These are phyloP conservation scores for Eudorina sp. DNA, from an alignment of 139 green algal genomes.

Conservation along the genomic window DNA sequence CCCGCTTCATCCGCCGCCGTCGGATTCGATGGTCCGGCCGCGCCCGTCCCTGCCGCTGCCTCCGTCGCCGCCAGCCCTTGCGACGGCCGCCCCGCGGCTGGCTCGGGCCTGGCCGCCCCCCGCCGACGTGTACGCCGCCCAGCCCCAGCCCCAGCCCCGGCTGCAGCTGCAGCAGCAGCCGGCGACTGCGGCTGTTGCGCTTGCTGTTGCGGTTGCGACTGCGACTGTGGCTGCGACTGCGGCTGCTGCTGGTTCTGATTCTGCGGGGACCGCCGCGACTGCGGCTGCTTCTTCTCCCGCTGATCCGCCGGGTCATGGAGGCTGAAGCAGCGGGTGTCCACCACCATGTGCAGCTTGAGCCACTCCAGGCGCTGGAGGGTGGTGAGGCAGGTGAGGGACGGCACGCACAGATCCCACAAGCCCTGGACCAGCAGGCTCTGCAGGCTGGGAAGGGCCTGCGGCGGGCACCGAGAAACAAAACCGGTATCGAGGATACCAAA, in stretches of 20 bases:
- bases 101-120: neutral
- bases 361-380: constrained; percentile 27
- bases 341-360: constrained; percentile 42
- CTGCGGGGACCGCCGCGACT: neutral
- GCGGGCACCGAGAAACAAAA: too few species aligned
- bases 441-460: constrained; percentile 36
- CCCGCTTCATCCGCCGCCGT: neutral
- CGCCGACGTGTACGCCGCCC: neutral
- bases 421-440: constrained; percentile 21
- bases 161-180: neutral
- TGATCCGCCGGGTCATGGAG: neutral
- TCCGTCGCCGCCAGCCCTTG: neutral
- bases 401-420: constrained; percentile 26
- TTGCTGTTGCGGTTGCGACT: neutral
- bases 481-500: too few species aligned
- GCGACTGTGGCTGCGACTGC: neutral
- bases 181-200: neutral
- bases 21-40: neutral
- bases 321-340: neutral
- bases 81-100: neutral
- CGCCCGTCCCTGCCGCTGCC: neutral
- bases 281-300: neutral
- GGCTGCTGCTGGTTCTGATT: neutral
- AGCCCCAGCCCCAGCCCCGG: neutral
- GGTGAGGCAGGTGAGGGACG: constrained; percentile 26